A percentile compares a stretch with the other conserved stretches of the same genome.
Evolutionary conservation across 495 filamentous ascomycete species (phyloP).

Genomic region (Penicillium canariense): DNA sequence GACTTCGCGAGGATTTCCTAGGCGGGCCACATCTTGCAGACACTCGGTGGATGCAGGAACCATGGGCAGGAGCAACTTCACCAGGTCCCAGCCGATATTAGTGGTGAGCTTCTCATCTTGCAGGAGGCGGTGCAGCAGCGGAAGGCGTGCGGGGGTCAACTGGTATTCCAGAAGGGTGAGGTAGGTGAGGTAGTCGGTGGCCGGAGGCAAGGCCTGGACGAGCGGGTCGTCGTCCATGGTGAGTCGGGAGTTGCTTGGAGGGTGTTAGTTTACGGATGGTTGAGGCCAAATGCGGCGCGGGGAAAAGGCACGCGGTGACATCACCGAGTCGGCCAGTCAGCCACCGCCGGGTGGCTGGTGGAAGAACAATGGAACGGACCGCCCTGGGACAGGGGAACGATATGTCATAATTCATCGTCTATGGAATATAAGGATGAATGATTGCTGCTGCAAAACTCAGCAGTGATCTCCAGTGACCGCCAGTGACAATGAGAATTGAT

Average conservation of each 20-base stretch:
- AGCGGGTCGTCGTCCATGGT: conserved; percentile 38
- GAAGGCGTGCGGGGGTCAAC: conserved; percentile 71
- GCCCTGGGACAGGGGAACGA: too few relatives aligned
- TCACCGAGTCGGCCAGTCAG: neutral
- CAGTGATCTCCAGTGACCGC: too few relatives aligned
- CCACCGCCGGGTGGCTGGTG: neutral
- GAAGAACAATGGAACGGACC: neutral
- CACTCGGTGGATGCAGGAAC: conserved; percentile 70
- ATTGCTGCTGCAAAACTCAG: too few relatives aligned
- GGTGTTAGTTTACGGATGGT: neutral
- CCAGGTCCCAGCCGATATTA: conserved; percentile 95
- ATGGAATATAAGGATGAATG: too few relatives aligned
- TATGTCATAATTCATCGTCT: too few relatives aligned
- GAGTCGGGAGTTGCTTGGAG: neutral
- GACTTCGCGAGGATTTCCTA: conserved; percentile 92
- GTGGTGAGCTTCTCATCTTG: conserved; percentile 80
- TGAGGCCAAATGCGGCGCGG: neutral
- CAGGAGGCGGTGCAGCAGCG: conserved; percentile 71
- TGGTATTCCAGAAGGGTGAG: conserved; percentile 85
- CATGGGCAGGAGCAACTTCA: conserved; percentile 77
- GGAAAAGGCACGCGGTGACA: conserved; percentile 2
- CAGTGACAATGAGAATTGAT: too few relatives aligned
- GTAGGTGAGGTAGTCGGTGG: conserved; percentile 82
- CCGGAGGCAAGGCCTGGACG: conserved; percentile 59
- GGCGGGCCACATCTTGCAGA: conserved; percentile 71